Evolutionary conservation across 257 asterid species (phyloP).

Genomic region (Gentiana dahurica): DNA sequence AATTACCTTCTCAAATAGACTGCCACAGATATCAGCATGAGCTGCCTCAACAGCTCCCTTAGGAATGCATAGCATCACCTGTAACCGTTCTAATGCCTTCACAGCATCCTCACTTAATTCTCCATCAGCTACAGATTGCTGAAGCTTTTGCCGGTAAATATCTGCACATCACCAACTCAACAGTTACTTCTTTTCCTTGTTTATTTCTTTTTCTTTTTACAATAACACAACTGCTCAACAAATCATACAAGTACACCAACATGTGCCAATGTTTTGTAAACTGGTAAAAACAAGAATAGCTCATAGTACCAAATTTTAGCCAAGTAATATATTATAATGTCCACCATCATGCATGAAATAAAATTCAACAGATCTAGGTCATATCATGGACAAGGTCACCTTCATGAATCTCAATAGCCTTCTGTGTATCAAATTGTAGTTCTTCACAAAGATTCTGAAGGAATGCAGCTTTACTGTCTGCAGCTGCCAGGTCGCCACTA

Average conservation of each 20-base stretch:
- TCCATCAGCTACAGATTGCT: conserved; percentile 61
- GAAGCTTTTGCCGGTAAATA: conserved; percentile 81
- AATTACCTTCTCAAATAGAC: conserved; percentile 82
- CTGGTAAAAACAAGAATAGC: not conserved
- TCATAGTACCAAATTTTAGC: not conserved
- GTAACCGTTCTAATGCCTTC: conserved; percentile 70
- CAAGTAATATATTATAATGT: not conserved
- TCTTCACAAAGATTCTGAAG: conserved; percentile 95
- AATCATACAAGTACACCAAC: not conserved
- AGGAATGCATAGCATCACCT: conserved; percentile 80
- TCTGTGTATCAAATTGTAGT: conserved; percentile 78
- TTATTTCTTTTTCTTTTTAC: no score
- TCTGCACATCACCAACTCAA: conserved; percentile 28
- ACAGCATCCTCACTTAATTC: conserved; percentile 85
- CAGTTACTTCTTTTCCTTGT: not conserved
- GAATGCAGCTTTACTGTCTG: conserved; percentile 90
- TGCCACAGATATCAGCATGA: conserved; percentile 90
- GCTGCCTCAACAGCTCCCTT: conserved; percentile 89
- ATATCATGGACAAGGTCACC: conserved; percentile 31
- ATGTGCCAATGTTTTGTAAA: not conserved
- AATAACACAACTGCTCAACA: not conserved
- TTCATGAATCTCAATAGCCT: conserved; percentile 85
- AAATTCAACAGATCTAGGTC: not conserved
- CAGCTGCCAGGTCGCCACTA: conserved; percentile 59
- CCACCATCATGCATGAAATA: not conserved